A percentile compares a stretch with the other conserved stretches of the same genome.
phyloP scores from a whole-genome alignment of 768 basidiomycete genomes.

The Suillus tomentosus region DNA sequence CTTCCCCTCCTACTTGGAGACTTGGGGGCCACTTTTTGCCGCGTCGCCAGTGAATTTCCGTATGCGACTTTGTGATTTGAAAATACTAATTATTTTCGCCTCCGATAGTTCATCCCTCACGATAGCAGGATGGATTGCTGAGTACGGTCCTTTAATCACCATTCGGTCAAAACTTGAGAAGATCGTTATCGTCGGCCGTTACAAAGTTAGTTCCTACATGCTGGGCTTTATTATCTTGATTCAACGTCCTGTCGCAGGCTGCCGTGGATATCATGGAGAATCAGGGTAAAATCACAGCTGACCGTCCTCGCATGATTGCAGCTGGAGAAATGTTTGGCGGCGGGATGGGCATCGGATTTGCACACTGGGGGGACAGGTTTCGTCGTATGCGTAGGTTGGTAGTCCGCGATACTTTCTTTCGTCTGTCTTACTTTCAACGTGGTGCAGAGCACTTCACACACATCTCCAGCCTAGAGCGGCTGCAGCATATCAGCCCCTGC shows the following conservation, averaged over 20 bases:
- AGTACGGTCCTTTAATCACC: not conserved
- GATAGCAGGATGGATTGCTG: not conserved
- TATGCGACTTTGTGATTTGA: not conserved
- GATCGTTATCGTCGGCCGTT: not conserved
- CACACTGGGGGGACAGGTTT: not conserved
- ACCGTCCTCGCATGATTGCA: not conserved
- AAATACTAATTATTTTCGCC: not conserved
- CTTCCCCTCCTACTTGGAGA: slow-evolving; percentile 3
- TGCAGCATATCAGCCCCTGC: not conserved
- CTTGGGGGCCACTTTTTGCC: not conserved
- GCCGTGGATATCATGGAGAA: not conserved
- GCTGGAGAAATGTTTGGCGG: not conserved
- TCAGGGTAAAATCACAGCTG: not conserved
- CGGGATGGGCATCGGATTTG: not conserved
- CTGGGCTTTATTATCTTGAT: not conserved
- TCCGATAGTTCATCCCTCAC: not conserved
- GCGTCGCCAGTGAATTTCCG: not conserved
- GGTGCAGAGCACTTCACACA: not conserved
- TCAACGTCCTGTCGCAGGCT: not conserved
- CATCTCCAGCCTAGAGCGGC: not conserved
- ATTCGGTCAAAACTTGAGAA: not conserved
- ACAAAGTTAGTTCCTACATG: not conserved
- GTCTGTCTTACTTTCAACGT: not conserved
- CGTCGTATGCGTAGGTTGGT: not conserved
- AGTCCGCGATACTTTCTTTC: not conserved